Base-by-base conservation (phyloP, 306 rosid genomes). In the Astragalus glycyphyllos region DNA sequence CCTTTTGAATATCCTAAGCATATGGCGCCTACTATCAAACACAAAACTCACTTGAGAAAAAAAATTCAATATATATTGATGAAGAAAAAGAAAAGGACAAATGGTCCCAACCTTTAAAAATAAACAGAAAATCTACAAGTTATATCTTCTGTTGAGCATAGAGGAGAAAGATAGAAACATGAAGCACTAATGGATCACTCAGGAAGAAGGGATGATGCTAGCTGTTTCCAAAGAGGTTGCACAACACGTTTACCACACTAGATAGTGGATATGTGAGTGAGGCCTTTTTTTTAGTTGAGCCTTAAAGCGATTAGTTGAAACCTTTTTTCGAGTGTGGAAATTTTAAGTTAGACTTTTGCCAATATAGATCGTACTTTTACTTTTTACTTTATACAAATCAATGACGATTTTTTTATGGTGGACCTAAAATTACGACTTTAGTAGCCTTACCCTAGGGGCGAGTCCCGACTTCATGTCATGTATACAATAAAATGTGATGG, bases 221-320 rank as follows among this genome's bases (percentile, higher is more conserved):
- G 26, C 29, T 73, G 75, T 50, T 59, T 68, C 57, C 60, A 45
- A 37, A 15, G 58, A 56, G 66, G 67, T 65, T 58, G 70, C 81
- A 57, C 29, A 71, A 42, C 68, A 68, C 32, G 72, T 70, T 69
- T 37, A 58, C 77, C 61, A 75, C 80, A 76, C 6, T 42, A 42
- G 4, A 63, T 63, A 41, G 68, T 63, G 68, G 68, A 41, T 26
- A 26, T 26, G 31, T 26, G 31, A 26, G 31, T 26, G 31, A 26
- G 31, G 31, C 31, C 31, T 20, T 20, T 20, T 20, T 20, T 20
- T 20, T 20, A 20, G 23, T 20, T 20, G 23, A 20, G 23, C 23
- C 23, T 20, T 26, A 26, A 26, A 26, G 31, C 31, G 31, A 26
- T 26, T 26, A 26, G 31, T 26, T 26, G 31, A 26, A 26, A 26